These are phyloP conservation scores for Cryptococcus maquisensis DNA, from an alignment of 1,284 basidiomycete species.

Conservation along the genomic window DNA sequence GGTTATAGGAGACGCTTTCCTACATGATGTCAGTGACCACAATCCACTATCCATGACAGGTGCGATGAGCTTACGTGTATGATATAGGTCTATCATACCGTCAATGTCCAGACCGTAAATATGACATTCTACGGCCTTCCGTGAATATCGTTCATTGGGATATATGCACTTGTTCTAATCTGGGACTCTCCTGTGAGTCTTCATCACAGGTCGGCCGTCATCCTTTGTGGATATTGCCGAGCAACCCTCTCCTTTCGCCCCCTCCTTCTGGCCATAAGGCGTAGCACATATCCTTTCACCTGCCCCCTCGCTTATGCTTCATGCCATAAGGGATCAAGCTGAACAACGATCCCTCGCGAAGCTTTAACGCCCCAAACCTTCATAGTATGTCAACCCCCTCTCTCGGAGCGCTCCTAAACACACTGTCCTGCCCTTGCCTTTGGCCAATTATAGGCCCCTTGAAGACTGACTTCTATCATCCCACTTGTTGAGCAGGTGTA, in stretches of 20 bases:
- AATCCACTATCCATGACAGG: neutral
- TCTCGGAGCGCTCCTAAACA: neutral
- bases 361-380: neutral
- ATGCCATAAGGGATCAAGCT: neutral
- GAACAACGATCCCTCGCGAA: neutral
- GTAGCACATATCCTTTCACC: neutral
- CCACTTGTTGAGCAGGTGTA: neutral
- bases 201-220: neutral
- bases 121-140: slow-evolving; percentile 5
- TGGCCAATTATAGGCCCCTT: neutral
- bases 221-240: no score
- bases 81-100: slow-evolving; percentile 4
- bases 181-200: neutral
- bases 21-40: slow-evolving; percentile 5
- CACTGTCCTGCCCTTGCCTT: neutral
- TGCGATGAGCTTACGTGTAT: neutral
- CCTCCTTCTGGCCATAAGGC: neutral
- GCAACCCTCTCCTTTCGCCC: neutral
- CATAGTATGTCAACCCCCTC: no score
- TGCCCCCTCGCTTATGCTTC: neutral
- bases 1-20: slow-evolving; percentile 7
- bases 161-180: neutral
- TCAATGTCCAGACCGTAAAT: slow-evolving; percentile 3
- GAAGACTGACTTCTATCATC: neutral
- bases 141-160: neutral